These are phyloP conservation scores for Microbotryomycetes sp. DNA, from an alignment of 1,284 basidiomycete genomes.

Conservation along the genomic window DNA sequence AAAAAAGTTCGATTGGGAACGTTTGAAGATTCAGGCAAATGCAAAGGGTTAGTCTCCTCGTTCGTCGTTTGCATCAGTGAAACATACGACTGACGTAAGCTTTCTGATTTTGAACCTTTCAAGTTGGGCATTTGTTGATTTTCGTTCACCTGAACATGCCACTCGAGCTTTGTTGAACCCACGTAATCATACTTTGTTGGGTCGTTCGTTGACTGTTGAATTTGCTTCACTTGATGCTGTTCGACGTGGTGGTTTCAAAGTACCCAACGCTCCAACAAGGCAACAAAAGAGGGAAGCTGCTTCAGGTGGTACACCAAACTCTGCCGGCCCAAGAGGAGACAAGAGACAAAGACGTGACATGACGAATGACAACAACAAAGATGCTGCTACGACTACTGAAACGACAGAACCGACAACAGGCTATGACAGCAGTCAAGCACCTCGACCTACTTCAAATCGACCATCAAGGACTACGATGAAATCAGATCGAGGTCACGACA, in stretches of 20 bases:
- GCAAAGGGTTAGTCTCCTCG: conserved; percentile 70
- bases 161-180: conserved; percentile 75
- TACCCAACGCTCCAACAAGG: conserved; percentile 25
- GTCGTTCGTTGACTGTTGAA: conserved; percentile 79
- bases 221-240: conserved; percentile 80
- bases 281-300: conserved; percentile 10
- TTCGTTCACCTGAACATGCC: conserved; percentile 67
- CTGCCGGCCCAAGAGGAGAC: conserved; percentile 4
- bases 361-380: not conserved
- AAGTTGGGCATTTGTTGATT: conserved; percentile 94
- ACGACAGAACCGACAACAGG: conserved; percentile 17
- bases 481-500: not conserved
- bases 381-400: not conserved
- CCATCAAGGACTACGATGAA: conserved; percentile 41
- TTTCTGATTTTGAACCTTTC: not conserved
- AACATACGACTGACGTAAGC: not conserved
- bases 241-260: conserved; percentile 52
- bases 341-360: not conserved
- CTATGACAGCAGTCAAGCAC: conserved; percentile 11
- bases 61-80: not conserved
- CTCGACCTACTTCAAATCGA: conserved; percentile 30
- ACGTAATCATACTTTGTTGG: conserved; percentile 75
- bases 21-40: conserved; percentile 87
- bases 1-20: conserved; percentile 87
- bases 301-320: conserved; percentile 5